Evolutionary conservation across 768 basidiomycete species (phyloP), one percentile per base, ranked within the genome.

Genomic region (Auriscalpium vulgare): DNA sequence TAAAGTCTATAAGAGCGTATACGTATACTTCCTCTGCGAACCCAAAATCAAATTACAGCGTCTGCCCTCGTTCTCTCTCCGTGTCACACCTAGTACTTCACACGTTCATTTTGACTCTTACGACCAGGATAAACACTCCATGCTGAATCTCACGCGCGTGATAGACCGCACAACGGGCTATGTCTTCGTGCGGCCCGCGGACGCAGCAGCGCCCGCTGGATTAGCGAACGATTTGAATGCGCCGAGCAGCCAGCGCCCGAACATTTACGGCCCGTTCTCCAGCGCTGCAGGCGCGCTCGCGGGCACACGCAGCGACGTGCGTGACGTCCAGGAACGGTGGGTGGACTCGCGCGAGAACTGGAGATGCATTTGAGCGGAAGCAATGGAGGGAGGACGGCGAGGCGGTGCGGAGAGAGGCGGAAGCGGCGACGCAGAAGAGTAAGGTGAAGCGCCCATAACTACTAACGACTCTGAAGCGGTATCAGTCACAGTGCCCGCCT

Each of bases 151-250:
- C 1, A 85, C 87, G 8, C 81, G 82, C 5, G 78, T 77, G 37
- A 85, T 99, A 61, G 97, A 99, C 70, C 85, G 91, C 56, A 91
- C 93, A 1, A 91, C 90, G 0, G 97, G 97, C 16, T 95, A 91
- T 71, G 78, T 97, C 10, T 97, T 91, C 61, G 77, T 94, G 5
- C 91, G 92, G 0, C 72, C 78, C 0, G 65, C 72, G 21, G 62
- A 60, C 21, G 63, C 63, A 61, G 48, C 53, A 19, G 63, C 69
- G 4, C 70, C 72, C 6, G 59, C 68, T 50, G 70, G 72, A 37
- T 66, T 71, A 6, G 51, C 68, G 8, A 65, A 67, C 47, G 59
- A 67, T 50, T 57, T 70, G 64, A 67, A 71, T 60, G 58, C 58
- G 29, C 69, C 80, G 1, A 57, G 76, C 1, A 68, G 79, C 1